phyloP scores from a whole-genome alignment of 768 basidiomycete species.

The Plicaturopsis crispa region DNA sequence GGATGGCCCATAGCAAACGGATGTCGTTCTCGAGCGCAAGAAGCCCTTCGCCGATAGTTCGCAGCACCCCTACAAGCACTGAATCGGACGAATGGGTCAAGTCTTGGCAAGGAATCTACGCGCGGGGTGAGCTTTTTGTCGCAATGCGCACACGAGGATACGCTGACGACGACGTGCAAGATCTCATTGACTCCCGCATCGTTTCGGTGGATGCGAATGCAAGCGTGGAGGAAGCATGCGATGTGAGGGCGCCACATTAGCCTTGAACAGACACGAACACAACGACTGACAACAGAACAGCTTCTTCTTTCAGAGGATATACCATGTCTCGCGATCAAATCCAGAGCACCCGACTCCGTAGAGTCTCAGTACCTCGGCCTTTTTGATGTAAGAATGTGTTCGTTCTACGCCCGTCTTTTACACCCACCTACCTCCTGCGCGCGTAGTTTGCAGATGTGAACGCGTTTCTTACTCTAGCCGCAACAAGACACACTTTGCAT shows the following conservation, averaged over 20 bases:
- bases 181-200: conserved; percentile 63
- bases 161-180: conserved; percentile 23
- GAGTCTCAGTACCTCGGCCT: conserved; percentile 45
- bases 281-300: conserved; percentile 24
- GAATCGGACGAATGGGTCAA: conserved; percentile 48
- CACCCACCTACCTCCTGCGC: not conserved
- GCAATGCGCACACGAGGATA: conserved; percentile 1
- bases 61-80: not conserved
- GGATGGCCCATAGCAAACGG: no score
- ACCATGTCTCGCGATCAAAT: conserved; percentile 57
- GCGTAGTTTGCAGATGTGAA: conserved; percentile 77
- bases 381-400: conserved; percentile 65
- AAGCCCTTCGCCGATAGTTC: not conserved
- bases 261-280: conserved; percentile 1
- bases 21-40: not conserved
- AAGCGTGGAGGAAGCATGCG: conserved; percentile 78
- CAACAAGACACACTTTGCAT: conserved; percentile 63
- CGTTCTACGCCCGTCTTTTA: not conserved
- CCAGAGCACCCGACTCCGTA: conserved; percentile 15
- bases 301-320: conserved; percentile 54
- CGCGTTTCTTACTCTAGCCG: conserved; percentile 79
- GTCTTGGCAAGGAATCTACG: conserved; percentile 47
- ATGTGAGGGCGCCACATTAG: conserved; percentile 35
- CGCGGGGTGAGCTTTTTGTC: conserved; percentile 39
- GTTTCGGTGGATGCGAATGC: conserved; percentile 62